Conservation (phyloP, 768 basidiomycete species). For the Mycena leptocephala region DNA sequence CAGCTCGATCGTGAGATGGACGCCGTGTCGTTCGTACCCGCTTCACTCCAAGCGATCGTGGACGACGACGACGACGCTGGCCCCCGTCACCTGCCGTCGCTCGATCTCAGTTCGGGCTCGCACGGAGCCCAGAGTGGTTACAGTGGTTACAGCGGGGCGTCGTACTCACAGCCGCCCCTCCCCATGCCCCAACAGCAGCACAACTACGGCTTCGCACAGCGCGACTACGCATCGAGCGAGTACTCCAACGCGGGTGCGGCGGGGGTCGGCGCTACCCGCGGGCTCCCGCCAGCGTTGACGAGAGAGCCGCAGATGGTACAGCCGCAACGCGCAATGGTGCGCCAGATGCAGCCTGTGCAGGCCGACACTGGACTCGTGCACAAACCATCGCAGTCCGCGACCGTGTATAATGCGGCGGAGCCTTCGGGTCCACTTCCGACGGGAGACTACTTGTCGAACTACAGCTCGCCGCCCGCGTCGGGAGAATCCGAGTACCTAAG, state of each 20-base stretch:
- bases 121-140: not conserved
- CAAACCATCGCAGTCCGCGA: not conserved
- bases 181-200: not conserved
- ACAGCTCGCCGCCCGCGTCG: not conserved
- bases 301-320: not conserved
- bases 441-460: not conserved
- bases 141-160: not conserved
- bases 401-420: not conserved
- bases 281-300: not conserved
- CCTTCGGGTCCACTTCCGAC: not conserved
- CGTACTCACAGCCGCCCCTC: not conserved
- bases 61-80: not conserved
- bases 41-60: not conserved
- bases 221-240: not conserved
- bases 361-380: not conserved
- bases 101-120: not conserved
- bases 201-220: not conserved
- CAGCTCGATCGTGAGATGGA: conserved; percentile 80
- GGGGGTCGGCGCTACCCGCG: not conserved
- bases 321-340: not conserved
- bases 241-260: not conserved
- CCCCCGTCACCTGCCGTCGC: not conserved
- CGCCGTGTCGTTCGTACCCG: not conserved
- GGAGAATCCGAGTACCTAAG: not conserved
- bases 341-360: not conserved